phyloP scores from a whole-genome alignment of 1,284 basidiomycete species.

The Schizophyllum commune region DNA sequence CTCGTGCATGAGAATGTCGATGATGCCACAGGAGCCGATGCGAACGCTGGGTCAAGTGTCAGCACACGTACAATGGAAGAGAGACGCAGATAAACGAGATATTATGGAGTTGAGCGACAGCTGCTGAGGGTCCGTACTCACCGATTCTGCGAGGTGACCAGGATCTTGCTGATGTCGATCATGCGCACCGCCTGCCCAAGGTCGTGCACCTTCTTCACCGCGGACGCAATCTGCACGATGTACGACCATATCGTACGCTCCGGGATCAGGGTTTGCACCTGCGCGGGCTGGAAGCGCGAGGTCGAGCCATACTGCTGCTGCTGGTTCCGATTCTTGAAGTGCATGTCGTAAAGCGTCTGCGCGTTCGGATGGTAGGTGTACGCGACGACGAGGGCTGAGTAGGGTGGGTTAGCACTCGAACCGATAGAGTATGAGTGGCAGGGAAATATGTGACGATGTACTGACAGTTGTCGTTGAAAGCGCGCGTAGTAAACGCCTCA shows the following conservation, averaged over 20 bases:
- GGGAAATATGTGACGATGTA: too few species aligned
- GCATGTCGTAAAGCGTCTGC: slow-evolving; percentile 71
- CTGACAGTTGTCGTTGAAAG: slow-evolving; percentile 90
- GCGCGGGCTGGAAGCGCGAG: slow-evolving; percentile 34
- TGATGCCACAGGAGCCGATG: slow-evolving; percentile 75
- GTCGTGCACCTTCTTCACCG: slow-evolving; percentile 82
- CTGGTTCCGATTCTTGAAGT: slow-evolving; percentile 43
- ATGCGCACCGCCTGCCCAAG: slow-evolving; percentile 77
- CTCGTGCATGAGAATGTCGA: slow-evolving; percentile 80
- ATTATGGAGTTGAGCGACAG: background rate
- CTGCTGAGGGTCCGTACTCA: slow-evolving; percentile 23
- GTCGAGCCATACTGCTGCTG: slow-evolving; percentile 26
- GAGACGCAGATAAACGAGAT: background rate
- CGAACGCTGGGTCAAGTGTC: slow-evolving; percentile 45
- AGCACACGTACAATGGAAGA: background rate
- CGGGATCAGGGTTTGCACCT: slow-evolving; percentile 33
- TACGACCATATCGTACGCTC: slow-evolving; percentile 95
- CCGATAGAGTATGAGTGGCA: slow-evolving; percentile 2
- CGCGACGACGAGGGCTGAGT: slow-evolving; percentile 81
- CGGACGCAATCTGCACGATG: slow-evolving; percentile 84
- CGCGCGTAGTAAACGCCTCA: slow-evolving; percentile 94
- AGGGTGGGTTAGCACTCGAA: background rate
- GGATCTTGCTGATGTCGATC: slow-evolving; percentile 83
- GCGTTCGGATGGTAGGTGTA: slow-evolving; percentile 89
- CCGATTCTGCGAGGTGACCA: slow-evolving; percentile 89